A percentile compares a stretch with the other conserved stretches of the same genome.
These are phyloP conservation scores for Hanseniaspora jakobsenii DNA, from an alignment of 805 yeast species.

Conservation along the genomic window DNA sequence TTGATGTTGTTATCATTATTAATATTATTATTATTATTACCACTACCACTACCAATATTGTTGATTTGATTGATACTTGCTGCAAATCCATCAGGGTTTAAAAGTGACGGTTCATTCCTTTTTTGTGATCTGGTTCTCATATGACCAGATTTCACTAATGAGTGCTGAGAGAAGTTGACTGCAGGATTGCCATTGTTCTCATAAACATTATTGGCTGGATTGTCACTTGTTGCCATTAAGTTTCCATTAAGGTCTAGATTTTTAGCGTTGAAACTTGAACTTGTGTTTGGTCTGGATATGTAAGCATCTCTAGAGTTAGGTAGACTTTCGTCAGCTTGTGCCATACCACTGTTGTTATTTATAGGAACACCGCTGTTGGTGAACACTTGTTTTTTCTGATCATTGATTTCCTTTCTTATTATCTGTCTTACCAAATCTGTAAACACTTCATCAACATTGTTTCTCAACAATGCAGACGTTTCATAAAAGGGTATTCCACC, in stretches of 20 bases:
- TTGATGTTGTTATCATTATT: neutral
- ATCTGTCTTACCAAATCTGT: slow-evolving; percentile 81
- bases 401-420: slow-evolving; percentile 31
- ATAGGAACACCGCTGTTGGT: no score
- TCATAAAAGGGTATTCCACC: slow-evolving; percentile 86
- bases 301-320: neutral
- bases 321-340: neutral
- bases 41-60: no score
- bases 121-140: slow-evolving; percentile 15
- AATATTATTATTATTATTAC: neutral
- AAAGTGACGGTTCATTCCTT: no score
- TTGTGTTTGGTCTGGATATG: neutral
- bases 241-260: no score
- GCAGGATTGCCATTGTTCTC: neutral
- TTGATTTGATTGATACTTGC: no score
- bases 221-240: no score
- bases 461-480: slow-evolving; percentile 80
- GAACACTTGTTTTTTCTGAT: slow-evolving; percentile 12
- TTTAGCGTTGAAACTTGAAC: neutral
- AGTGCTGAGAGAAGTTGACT: slow-evolving; percentile 5
- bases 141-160: slow-evolving; percentile 12
- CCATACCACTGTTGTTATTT: neutral
- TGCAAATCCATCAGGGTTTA: no score
- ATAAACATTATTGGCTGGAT: no score
- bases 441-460: slow-evolving; percentile 84